Conservation (phyloP, 2,329 filamentous ascomycete genomes). For the Blastomyces gilchristii region DNA sequence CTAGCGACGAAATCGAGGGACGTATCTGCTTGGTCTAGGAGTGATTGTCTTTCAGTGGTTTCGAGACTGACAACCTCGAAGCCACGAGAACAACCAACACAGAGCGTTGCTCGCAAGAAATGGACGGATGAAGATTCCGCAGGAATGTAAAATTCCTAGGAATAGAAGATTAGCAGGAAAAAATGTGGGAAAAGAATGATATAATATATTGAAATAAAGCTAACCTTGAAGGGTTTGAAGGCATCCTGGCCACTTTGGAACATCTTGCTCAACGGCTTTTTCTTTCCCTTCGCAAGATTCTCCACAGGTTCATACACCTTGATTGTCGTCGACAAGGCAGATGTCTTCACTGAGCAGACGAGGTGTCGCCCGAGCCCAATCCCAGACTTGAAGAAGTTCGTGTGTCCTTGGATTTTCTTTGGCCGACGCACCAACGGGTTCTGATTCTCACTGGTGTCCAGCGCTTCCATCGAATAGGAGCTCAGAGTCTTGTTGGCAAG, state of each 20-base stretch:
- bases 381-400: conserved; percentile 96
- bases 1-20: conserved; percentile 93
- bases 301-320: conserved; percentile 99
- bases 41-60: conserved; percentile 93
- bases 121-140: conserved; percentile 97
- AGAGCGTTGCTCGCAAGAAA: conserved; percentile 92
- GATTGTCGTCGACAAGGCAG: conserved; percentile 85
- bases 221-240: conserved; percentile 78
- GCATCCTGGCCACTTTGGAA: conserved; percentile 89
- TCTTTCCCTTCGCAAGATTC: conserved; percentile 83
- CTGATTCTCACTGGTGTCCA: conserved; percentile 68
- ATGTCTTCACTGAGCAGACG: conserved; percentile 93
- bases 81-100: conserved; percentile 86
- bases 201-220: conserved; percentile 12
- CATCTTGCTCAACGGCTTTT: conserved; percentile 92
- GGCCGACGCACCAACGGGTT: conserved; percentile 70
- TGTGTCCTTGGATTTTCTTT: conserved; percentile 93
- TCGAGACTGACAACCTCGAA: conserved; percentile 96
- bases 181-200: neutral
- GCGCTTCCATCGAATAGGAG: conserved; percentile 76
- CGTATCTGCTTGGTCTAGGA: conserved; percentile 94
- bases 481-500: conserved; percentile 86
- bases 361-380: conserved; percentile 90
- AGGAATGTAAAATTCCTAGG: conserved; percentile 87
- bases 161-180: conserved; percentile 6